A percentile compares a stretch with the other conserved stretches of the same genome.
Evolutionary conservation across 148 eudicot species (phyloP).

Genomic region (Vaccinium corymbosum): DNA sequence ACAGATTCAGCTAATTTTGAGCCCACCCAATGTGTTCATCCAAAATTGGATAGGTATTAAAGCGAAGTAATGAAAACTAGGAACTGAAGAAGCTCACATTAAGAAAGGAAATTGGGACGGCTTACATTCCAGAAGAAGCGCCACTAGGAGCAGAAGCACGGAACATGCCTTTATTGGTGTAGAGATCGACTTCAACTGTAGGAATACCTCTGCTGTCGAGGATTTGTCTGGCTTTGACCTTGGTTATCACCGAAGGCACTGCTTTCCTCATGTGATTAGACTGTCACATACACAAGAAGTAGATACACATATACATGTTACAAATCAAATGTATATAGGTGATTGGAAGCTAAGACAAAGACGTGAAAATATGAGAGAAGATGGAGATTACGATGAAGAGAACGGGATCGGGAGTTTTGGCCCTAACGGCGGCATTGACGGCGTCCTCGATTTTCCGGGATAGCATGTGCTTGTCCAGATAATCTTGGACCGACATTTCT

Average conservation of each 20-base stretch:
- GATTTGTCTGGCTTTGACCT: slow-evolving; percentile 89
- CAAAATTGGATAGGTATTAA: neutral
- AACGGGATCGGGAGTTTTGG: slow-evolving; percentile 89
- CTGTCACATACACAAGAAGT: slow-evolving; percentile 24
- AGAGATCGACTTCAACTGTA: slow-evolving; percentile 84
- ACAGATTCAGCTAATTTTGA: neutral
- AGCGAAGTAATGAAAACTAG: neutral
- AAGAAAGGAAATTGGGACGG: slow-evolving; percentile 5
- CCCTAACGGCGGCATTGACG: slow-evolving; percentile 97
- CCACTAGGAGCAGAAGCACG: slow-evolving; percentile 90
- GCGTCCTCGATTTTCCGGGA: slow-evolving; percentile 97
- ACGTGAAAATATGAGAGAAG: no score
- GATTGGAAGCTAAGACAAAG: neutral
- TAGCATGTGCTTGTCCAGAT: slow-evolving; percentile 82
- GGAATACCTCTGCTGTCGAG: slow-evolving; percentile 97
- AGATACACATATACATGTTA: neutral
- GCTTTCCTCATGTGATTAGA: slow-evolving; percentile 96
- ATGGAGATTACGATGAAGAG: slow-evolving; percentile 62
- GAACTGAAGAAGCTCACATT: neutral
- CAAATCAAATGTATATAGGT: neutral
- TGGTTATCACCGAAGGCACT: slow-evolving; percentile 83
- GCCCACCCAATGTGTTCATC: neutral
- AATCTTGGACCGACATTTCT: slow-evolving; percentile 88
- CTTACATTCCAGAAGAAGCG: slow-evolving; percentile 75
- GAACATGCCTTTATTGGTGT: slow-evolving; percentile 86